Conservation (phyloP, 306 rosid species). For the Begonia fuchsioides region DNA sequence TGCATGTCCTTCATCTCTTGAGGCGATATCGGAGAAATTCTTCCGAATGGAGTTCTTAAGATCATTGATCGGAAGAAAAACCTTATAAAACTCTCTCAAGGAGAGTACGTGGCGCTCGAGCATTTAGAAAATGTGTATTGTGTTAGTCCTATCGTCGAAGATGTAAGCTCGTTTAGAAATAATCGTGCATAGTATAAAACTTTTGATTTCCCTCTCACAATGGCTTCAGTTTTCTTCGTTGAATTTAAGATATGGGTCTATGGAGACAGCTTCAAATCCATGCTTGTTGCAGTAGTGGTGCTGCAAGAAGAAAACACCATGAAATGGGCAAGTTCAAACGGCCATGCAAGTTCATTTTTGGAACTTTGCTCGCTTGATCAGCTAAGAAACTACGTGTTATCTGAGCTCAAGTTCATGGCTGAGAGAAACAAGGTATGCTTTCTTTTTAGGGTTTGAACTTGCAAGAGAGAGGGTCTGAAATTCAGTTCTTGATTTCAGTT, state of each 20-base stretch:
- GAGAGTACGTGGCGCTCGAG: constrained; percentile 80
- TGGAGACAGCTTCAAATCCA: constrained; percentile 73
- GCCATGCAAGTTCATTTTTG: constrained; percentile 35
- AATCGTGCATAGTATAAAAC: background rate
- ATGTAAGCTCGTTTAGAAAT: constrained; percentile 26
- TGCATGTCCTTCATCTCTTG: constrained; percentile 7
- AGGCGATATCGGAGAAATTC: constrained; percentile 85
- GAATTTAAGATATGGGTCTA: constrained; percentile 58
- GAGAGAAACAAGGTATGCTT: constrained; percentile 24
- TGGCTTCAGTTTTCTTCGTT: background rate
- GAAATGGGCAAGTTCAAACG: too few relatives aligned
- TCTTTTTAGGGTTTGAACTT: too few relatives aligned
- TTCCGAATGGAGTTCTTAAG: constrained; percentile 63
- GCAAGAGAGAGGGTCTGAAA: too few relatives aligned
- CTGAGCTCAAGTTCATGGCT: constrained; percentile 49
- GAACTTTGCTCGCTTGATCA: constrained; percentile 51
- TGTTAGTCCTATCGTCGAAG: constrained; percentile 58
- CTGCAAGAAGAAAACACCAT: constrained; percentile 45
- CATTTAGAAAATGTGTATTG: constrained; percentile 68
- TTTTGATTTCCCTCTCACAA: too few relatives aligned
- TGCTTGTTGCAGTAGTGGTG: constrained; percentile 55
- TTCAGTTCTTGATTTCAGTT: constrained; percentile 22
- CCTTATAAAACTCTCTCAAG: constrained; percentile 82
- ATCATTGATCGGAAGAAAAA: constrained; percentile 85
- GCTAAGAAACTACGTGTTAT: constrained; percentile 36